A percentile compares a stretch with the other conserved stretches of the same genome.
Evolutionary conservation across 331 rosid species (phyloP).

Genomic region (Quercus phellos): DNA sequence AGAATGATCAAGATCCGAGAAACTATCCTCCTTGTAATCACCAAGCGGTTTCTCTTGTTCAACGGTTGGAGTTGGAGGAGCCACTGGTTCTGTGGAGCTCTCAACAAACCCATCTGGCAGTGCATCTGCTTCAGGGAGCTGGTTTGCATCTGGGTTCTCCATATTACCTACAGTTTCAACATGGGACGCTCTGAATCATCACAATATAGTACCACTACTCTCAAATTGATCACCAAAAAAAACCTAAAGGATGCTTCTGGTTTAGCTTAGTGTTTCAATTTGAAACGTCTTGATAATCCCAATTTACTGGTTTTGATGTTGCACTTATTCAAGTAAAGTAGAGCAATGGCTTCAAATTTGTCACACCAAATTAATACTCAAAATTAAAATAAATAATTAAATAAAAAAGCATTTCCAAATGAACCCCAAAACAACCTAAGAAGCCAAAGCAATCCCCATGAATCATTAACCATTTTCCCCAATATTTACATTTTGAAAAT

Average conservation of each 20-base stretch:
- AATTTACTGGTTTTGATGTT: background rate
- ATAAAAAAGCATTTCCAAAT: background rate
- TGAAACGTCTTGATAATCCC: background rate
- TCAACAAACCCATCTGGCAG: conserved; percentile 95
- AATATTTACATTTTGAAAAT: background rate
- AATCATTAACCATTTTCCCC: background rate
- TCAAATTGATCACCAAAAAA: conserved; percentile 3
- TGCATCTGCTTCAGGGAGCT: conserved; percentile 90
- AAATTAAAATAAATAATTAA: background rate
- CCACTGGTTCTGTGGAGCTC: conserved; percentile 54
- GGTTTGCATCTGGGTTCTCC: conserved; percentile 74
- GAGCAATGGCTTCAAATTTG: background rate
- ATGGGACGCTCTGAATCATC: conserved; percentile 19
- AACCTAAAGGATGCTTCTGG: background rate
- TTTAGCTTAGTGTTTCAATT: background rate
- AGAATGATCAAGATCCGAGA: conserved; percentile 32
- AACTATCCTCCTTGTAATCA: conserved; percentile 32
- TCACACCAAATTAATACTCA: background rate
- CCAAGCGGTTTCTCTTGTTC: conserved; percentile 53
- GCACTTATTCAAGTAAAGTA: background rate
- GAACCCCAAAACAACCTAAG: background rate
- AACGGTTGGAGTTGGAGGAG: conserved; percentile 55
- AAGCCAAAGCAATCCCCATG: background rate
- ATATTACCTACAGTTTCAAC: conserved; percentile 52
- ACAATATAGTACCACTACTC: conserved; percentile 6